These are phyloP conservation scores for Rhodotorula glutinis DNA, from an alignment of 1,284 basidiomycete genomes.

Conservation along the genomic window DNA sequence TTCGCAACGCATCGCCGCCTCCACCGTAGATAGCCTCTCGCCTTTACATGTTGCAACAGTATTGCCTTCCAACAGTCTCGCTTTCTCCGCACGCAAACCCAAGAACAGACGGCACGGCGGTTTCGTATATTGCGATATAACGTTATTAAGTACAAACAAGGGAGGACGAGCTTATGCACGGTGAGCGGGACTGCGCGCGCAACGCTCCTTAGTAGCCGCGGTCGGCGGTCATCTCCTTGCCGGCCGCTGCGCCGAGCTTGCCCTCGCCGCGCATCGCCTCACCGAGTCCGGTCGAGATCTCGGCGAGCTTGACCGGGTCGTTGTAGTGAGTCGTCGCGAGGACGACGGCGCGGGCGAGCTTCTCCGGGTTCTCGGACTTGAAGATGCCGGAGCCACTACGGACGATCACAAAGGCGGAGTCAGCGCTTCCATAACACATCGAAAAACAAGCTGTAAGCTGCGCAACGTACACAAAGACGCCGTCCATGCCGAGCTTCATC, in stretches of 20 bases:
- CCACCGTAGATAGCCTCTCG: not conserved
- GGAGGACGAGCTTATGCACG: not conserved
- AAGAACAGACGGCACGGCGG: not conserved
- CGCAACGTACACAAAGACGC: slow-evolving; percentile 62
- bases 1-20: not conserved
- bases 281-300: slow-evolving; percentile 52
- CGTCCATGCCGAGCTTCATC: slow-evolving; percentile 99
- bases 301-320: slow-evolving; percentile 78
- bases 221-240: slow-evolving; percentile 36
- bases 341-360: slow-evolving; percentile 93
- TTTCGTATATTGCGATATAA: not conserved
- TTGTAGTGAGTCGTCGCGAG: slow-evolving; percentile 97
- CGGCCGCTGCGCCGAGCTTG: slow-evolving; percentile 19
- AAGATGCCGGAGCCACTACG: slow-evolving; percentile 95
- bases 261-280: slow-evolving; percentile 43
- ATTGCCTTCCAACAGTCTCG: not conserved
- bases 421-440: slow-evolving; percentile 10
- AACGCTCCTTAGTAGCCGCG: slow-evolving; percentile 22
- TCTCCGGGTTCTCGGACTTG: slow-evolving; percentile 88
- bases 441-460: slow-evolving; percentile 4
- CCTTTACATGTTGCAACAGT: not conserved
- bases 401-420: slow-evolving; percentile 16
- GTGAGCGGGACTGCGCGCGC: not conserved
- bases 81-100: no score
- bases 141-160: not conserved